Conservation (phyloP, 768 basidiomycete genomes). For the Agaricus blazei region DNA sequence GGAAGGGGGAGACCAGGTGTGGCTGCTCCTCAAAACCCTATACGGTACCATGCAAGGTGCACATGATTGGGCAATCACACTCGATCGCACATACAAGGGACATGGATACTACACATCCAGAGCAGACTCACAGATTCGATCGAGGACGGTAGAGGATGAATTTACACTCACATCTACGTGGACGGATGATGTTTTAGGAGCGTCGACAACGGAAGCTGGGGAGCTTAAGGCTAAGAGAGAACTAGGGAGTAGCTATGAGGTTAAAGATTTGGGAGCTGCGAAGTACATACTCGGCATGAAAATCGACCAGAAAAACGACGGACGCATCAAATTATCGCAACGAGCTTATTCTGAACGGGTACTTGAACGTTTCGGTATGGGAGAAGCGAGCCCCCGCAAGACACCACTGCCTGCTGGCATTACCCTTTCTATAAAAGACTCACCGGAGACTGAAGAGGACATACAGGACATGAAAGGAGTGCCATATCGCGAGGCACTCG, state of each 20-base stretch:
- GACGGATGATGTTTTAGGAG: no score
- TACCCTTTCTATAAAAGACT: not conserved
- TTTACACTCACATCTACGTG: conserved; percentile 7
- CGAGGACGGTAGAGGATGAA: conserved; percentile 6
- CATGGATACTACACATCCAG: conserved; percentile 11
- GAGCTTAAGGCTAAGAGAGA: no score
- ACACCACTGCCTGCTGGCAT: conserved; percentile 10
- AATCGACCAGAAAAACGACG: no score
- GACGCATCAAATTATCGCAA: conserved; percentile 2
- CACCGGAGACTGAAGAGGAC: no score
- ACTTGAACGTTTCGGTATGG: conserved; percentile 10
- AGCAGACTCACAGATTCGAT: not conserved
- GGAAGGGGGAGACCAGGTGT: conserved; percentile 9
- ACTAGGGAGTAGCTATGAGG: no score
- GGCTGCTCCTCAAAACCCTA: no score
- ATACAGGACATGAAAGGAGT: not conserved
- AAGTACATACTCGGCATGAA: no score
- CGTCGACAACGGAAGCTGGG: no score
- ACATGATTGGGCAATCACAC: no score
- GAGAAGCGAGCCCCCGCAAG: conserved; percentile 1
- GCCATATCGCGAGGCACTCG: conserved; percentile 13
- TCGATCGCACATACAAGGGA: conserved; percentile 9
- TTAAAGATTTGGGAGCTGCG: no score
- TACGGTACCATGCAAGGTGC: no score
- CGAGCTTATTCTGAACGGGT: conserved; percentile 4